Conservation (phyloP, 2,329 filamentous ascomycete species). For the Hirsutella minnesotensis region DNA sequence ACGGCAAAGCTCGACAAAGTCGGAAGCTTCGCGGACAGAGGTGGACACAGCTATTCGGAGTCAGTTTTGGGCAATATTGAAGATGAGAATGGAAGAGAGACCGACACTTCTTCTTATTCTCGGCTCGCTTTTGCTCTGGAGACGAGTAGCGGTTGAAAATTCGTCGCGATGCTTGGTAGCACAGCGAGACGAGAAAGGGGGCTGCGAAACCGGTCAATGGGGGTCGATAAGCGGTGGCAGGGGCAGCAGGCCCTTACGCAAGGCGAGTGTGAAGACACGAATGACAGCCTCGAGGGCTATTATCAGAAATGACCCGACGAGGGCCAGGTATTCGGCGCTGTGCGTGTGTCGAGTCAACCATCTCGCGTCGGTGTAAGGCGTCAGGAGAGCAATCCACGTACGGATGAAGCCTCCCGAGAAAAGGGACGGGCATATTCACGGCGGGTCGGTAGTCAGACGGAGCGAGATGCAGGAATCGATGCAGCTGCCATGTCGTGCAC, state of each 20-base stretch:
- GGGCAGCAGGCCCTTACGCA: slow-evolving; percentile 48
- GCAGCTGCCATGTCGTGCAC: not conserved
- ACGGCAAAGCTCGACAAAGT: slow-evolving; percentile 89
- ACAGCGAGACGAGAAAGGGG: slow-evolving; percentile 66
- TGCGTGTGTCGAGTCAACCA: not conserved
- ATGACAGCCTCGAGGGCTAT: slow-evolving; percentile 74
- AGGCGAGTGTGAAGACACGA: slow-evolving; percentile 73
- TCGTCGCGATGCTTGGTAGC: slow-evolving; percentile 69
- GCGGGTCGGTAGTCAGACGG: not conserved
- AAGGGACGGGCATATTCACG: slow-evolving; percentile 37
- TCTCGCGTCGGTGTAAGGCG: not conserved
- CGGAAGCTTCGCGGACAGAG: slow-evolving; percentile 74
- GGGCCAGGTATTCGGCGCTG: slow-evolving; percentile 77
- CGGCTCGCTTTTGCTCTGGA: slow-evolving; percentile 54
- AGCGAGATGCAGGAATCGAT: not conserved
- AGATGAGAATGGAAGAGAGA: not conserved
- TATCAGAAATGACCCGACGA: slow-evolving; percentile 72
- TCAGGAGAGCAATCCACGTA: slow-evolving; percentile 18
- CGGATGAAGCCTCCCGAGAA: slow-evolving; percentile 40
- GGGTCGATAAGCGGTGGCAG: too few relatives aligned
- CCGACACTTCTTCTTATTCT: slow-evolving; percentile 54
- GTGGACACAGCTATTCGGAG: slow-evolving; percentile 45
- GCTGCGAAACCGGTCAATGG: slow-evolving; percentile 34
- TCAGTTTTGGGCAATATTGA: not conserved
- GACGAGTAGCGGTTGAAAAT: slow-evolving; percentile 72